A percentile compares a stretch with the other conserved stretches of the same genome.
phyloP scores from a whole-genome alignment of 2,329 filamentous ascomycete genomes.

The Ramularia endophylla region DNA sequence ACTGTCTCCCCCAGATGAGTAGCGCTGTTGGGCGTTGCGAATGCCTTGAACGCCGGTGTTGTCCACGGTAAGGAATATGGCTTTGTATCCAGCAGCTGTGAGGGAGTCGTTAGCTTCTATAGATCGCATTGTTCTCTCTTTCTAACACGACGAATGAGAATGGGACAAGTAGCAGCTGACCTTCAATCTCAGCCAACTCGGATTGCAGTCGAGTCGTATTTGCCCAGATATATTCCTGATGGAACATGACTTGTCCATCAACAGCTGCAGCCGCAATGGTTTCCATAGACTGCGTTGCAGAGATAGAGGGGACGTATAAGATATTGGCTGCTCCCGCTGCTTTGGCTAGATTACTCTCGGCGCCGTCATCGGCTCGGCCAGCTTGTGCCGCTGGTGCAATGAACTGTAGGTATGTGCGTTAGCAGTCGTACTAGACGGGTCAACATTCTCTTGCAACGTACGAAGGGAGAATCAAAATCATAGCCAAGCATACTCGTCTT shows the following conservation, averaged over 20 bases:
- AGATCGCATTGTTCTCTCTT: too few relatives aligned
- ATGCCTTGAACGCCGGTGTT: conserved; percentile 34
- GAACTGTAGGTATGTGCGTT: too few relatives aligned
- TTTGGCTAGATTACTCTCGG: conserved; percentile 37
- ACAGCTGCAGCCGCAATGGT: conserved; percentile 28
- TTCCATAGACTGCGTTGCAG: conserved; percentile 29
- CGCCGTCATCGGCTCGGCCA: conserved; percentile 79
- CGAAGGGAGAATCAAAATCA: conserved; percentile 71
- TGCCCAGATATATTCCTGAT: conserved; percentile 35
- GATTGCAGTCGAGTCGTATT: conserved; percentile 16
- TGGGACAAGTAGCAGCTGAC: conserved; percentile 16
- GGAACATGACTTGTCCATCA: conserved; percentile 34
- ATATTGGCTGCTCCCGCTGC: conserved; percentile 46
- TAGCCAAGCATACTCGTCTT: conserved; percentile 82
- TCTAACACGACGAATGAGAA: too few relatives aligned
- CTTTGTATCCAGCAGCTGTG: conserved; percentile 33
- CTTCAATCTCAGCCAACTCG: too few relatives aligned
- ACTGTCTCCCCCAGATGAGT: conserved; percentile 6
- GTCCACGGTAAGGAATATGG: conserved; percentile 39
- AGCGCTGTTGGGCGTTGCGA: conserved; percentile 19
- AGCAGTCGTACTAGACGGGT: too few relatives aligned
- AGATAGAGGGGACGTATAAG: conserved; percentile 44
- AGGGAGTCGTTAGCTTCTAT: too few relatives aligned
- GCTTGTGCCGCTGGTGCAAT: conserved; percentile 90
- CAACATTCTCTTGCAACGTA: too few relatives aligned